Conservation (phyloP, 306 rosid species). For the Prunus kanzakura region DNA sequence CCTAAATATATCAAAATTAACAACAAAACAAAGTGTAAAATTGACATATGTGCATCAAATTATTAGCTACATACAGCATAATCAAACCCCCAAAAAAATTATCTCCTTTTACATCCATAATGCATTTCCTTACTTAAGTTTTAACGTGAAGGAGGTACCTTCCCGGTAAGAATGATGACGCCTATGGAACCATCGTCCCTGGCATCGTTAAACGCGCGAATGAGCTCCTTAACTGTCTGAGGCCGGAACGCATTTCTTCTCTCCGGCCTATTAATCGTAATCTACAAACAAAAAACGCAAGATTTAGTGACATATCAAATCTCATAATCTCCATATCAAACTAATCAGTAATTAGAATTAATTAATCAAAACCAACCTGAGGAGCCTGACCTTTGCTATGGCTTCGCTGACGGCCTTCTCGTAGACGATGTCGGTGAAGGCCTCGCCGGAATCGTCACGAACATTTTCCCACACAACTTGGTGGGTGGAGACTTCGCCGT, state of each 20-base stretch:
- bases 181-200: conserved; percentile 78
- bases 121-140: not conserved
- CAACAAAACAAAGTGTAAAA: not conserved
- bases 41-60: not conserved
- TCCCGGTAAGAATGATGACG: conserved; percentile 75
- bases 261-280: conserved; percentile 71
- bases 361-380: not conserved
- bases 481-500: conserved; percentile 58
- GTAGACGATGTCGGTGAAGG: conserved; percentile 65
- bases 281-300: conserved; percentile 34
- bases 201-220: conserved; percentile 71
- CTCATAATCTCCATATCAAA: not conserved
- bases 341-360: not conserved
- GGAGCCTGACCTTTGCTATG: conserved; percentile 61
- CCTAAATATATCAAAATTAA: conserved; percentile 36
- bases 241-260: conserved; percentile 86
- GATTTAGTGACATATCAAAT: not conserved
- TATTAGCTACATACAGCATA: not conserved
- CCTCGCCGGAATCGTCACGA: conserved; percentile 44
- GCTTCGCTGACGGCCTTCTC: conserved; percentile 81
- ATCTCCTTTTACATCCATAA: too few species aligned
- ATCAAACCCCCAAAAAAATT: too few species aligned
- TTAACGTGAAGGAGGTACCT: conserved; percentile 31
- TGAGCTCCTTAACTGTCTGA: conserved; percentile 72
- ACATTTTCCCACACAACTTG: conserved; percentile 56